Base-by-base conservation (phyloP, 2,329 filamentous ascomycete species). In the Chrysoporthe cubensis region DNA sequence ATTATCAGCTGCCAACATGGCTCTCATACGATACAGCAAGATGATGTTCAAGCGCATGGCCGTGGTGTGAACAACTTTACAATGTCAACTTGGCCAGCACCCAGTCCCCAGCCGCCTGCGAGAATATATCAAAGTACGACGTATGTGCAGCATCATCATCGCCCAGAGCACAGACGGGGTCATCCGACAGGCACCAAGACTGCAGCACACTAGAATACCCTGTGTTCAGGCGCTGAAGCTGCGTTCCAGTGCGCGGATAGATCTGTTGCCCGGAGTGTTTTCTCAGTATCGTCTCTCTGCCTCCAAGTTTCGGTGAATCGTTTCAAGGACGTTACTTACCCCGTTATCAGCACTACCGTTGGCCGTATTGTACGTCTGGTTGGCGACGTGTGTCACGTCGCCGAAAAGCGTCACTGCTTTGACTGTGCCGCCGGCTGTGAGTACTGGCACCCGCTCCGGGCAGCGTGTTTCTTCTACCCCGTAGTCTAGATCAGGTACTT, bases 91-190 rank as follows among this genome's bases (percentile, higher is more conserved):
- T 68, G 32, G 59, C 32, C 50, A 68, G n/a, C 4, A 62, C 16
- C 67, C 67, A 74, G 34, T 69, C 66, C 40, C 74, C 73, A 34
- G 71, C 71, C 21, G 72, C 71, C 21, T 72, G 56, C 44, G 69
- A 72, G 69, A 73, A 77, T 21, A 78, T 52, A 37, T 78, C 74
- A 66, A 80, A 80, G 66, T 81, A 81, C 70, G 78, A 78, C 11
- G 77, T 72, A 64, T 81, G 79, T 9, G 73, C 74, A 9, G 74
- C 74, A 2, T 75, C 73, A 3, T 71, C 72, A 34, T 77, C 70
- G 8, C 78, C 79, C 18, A 73, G 74, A 14, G 79, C 80, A 69
- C 80, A 82, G 65, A 80, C 76, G 1, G 80, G 78, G 64, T 81
- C 80, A 11, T 75, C 75, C 3, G 70, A 68, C 43, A 74, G 73